phyloP scores from a whole-genome alignment of 176 grass and related monocot genomes.

The Neostapfia colusana region DNA sequence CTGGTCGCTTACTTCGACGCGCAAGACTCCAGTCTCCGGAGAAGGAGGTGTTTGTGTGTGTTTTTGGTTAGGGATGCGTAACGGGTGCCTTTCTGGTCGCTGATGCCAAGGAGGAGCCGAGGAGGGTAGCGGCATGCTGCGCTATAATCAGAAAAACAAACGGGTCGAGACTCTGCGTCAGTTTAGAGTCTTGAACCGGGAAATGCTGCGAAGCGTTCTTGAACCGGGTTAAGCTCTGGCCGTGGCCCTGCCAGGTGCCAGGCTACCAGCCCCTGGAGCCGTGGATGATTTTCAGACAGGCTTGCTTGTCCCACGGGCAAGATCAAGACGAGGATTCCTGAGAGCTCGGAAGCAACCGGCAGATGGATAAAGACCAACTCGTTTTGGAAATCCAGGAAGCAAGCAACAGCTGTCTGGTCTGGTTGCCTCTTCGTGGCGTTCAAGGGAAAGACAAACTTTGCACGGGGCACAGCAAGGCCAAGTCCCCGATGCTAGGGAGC shows the following conservation, averaged over 20 bases:
- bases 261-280: neutral
- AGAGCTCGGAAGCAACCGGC: conserved; percentile 36
- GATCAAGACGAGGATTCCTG: conserved; percentile 9
- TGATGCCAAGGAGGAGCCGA: neutral
- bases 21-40: too few species aligned
- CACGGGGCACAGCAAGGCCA: neutral
- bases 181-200: neutral
- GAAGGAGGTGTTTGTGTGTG: neutral
- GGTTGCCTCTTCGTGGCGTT: conserved; percentile 22
- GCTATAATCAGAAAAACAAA: conserved; percentile 24
- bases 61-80: neutral
- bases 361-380: conserved; percentile 32
- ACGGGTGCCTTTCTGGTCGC: neutral
- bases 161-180: neutral
- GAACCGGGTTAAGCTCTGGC: neutral
- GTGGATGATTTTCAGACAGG: neutral
- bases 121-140: neutral
- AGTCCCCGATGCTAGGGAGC: conserved; percentile 13
- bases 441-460: conserved; percentile 20
- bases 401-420: conserved; percentile 27
- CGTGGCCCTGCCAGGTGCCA: neutral
- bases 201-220: neutral
- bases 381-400: conserved; percentile 28
- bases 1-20: neutral
- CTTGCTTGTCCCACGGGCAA: conserved; percentile 45